These are phyloP conservation scores for Xenoacremonium recifei DNA, from an alignment of 2,329 filamentous ascomycete species.

Conservation along the genomic window DNA sequence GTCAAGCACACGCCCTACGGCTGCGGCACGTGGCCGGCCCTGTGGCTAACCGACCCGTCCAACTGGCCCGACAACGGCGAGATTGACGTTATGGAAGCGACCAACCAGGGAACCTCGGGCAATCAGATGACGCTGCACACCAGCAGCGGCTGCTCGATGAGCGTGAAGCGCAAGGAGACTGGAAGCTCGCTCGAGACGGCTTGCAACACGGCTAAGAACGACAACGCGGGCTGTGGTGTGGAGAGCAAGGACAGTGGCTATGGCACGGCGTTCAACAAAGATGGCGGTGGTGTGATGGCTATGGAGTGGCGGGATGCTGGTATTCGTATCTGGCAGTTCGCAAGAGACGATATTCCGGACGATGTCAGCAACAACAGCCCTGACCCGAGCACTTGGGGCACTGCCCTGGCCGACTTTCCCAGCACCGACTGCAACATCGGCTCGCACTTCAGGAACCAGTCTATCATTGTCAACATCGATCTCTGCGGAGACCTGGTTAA, in stretches of 20 bases:
- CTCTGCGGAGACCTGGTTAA: slow-evolving; percentile 59
- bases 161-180: slow-evolving; percentile 52
- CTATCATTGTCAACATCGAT: slow-evolving; percentile 65
- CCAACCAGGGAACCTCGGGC: slow-evolving; percentile 52
- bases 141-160: slow-evolving; percentile 48
- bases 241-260: slow-evolving; percentile 41
- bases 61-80: slow-evolving; percentile 66
- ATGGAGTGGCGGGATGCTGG: slow-evolving; percentile 60
- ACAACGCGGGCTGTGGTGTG: slow-evolving; percentile 60
- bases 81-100: slow-evolving; percentile 61
- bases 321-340: slow-evolving; percentile 64
- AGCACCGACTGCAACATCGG: slow-evolving; percentile 59
- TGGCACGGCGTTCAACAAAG: slow-evolving; percentile 51
- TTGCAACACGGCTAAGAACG: slow-evolving; percentile 51
- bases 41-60: slow-evolving; percentile 61
- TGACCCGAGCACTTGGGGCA: slow-evolving; percentile 61
- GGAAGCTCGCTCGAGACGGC: slow-evolving; percentile 41
- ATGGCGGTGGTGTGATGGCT: slow-evolving; percentile 58
- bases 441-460: slow-evolving; percentile 62
- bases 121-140: slow-evolving; percentile 63
- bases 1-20: slow-evolving; percentile 62
- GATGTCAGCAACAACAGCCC: slow-evolving; percentile 53
- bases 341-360: slow-evolving; percentile 42
- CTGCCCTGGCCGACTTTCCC: slow-evolving; percentile 63
- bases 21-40: slow-evolving; percentile 63